These are phyloP conservation scores for Colletotrichum noveboracense DNA, from an alignment of 2,329 filamentous ascomycete genomes.

Conservation along the genomic window DNA sequence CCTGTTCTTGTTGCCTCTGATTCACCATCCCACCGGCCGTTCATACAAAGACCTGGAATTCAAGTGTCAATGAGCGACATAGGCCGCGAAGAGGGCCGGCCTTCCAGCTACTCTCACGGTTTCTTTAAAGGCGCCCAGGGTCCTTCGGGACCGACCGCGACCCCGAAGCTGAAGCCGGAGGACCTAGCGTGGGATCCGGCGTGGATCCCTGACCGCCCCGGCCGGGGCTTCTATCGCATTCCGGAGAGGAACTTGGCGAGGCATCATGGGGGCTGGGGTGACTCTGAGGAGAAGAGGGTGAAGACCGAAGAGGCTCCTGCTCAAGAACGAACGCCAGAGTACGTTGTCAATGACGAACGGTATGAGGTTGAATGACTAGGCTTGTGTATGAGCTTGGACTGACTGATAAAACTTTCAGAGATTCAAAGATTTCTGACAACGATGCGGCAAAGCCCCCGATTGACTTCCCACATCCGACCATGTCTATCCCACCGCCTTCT, in stretches of 20 bases:
- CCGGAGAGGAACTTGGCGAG: not conserved
- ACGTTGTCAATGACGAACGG: not conserved
- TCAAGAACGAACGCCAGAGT: not conserved
- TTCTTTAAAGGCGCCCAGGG: not conserved
- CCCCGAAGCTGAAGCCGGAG: not conserved
- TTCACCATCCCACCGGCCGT: not conserved
- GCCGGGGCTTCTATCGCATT: not conserved
- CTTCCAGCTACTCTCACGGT: not conserved
- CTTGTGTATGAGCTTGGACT: not conserved
- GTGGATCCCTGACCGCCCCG: not conserved
- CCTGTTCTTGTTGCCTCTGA: too few relatives aligned
- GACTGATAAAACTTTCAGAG: not conserved
- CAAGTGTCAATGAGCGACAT: not conserved
- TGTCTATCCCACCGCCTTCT: conserved; percentile 48
- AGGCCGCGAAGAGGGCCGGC: not conserved
- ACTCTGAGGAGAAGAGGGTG: not conserved
- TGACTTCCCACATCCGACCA: conserved; percentile 39
- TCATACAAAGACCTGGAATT: not conserved
- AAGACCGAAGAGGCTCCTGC: not conserved
- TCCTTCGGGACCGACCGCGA: not conserved
- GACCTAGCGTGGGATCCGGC: not conserved
- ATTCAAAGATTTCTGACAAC: not conserved
- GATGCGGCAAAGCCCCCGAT: not conserved
- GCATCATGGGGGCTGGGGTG: not conserved
- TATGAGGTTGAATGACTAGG: too few relatives aligned